Base-by-base conservation (phyloP, 192 early-diverging fungal genomes). In the Backusella sp. region DNA sequence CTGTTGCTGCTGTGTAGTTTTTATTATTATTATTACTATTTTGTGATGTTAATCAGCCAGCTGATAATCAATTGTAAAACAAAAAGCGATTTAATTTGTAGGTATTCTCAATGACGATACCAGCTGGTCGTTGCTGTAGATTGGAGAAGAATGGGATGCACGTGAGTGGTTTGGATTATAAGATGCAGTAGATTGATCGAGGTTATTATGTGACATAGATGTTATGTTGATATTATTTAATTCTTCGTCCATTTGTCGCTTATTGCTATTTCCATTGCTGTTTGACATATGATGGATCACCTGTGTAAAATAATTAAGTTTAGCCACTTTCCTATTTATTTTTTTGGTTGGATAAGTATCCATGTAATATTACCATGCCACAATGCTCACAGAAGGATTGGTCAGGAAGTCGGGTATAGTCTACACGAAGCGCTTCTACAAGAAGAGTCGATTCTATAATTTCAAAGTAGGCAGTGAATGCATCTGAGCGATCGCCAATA, bases 381-480 rank as follows among this genome's bases (percentile, higher is more conserved):
- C 71, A 77, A 35, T 81, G 66, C 34, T 81, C 66, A 46, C 77
- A 78, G 35, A 74, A 73, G 17, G 77, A 62, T 42, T 73, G 72
- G 14, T 53, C 21, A 6, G 65, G 66, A 32, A 73, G 67, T 5
- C 66, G 32, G 26, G 66, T 53, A 32, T 66, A 68, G 19, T 82
- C 81, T 15, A 75, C 74, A 19, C 81, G 69, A 32, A 82, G 52
- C 7, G 81, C 81, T 65, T 82, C 81, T 11, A 82, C 81, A 32
- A 82, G 49, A 12, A 82, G 49, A 17, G 81, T 82, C 8, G 81
- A 82, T 66, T 82, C 81, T 30, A 79, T 46, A 23, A 82, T 62
- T 72, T 82, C 74, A 70, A 82, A 82, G 62, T 72, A 82, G 4
- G 69, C 70, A 23, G 81, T 82, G 52, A 82, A 76, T 11, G 77